Evolutionary conservation across 2,329 filamentous ascomycete genomes (phyloP), one percentile per base, ranked within the genome.

Genomic region (Plectosphaerella cucumerina): DNA sequence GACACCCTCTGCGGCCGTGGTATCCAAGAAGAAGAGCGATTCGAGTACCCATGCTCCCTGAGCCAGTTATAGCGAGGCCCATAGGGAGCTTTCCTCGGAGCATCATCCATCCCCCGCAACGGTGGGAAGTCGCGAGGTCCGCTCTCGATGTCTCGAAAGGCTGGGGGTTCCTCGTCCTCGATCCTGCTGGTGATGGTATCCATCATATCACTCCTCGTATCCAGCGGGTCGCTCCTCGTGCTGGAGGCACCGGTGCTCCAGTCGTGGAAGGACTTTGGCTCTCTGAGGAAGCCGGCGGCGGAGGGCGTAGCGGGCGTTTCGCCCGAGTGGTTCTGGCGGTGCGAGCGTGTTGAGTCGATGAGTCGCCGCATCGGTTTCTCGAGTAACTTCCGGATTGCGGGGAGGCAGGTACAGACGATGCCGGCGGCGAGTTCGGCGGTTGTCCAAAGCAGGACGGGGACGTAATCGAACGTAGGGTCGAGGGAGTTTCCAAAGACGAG

Each of bases 381-480:
- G 42, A 58, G 17, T 33, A 60, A 34, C 22, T 34, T 52, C 20
- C 54, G 54, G 5, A 55, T 52, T 44, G 61, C 57, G 5, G 60
- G 60, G n/a, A 61, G 53, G 22, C 57, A 59, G 1, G 58, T 58
- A 47, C 61, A 62, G 2, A 62, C 51, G 14, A 63, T 59, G 5
- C 57, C 59, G 2, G 55, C 58, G 17, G 58, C 53, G 0, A 53
- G 47, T 48, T 63, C 59, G 5, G 59, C 56, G 2, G 55, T 57
- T 2, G 59, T 59, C 61, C 60, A 63, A 44, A 61, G 62, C 0
- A 63, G 56, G 1, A 56, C 56, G 8, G 51, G 48, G 0, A 60
- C 58, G 8, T 56, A 54, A 31, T 56, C 54, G 44, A 48, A 50
- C 4, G 54, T 56, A 37, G 52, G 54, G 23, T 56, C 54, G 48